Evolutionary conservation across 1,284 basidiomycete genomes (phyloP), one percentile per base, ranked within the genome.

Genomic region (Papiliotrema nemorosa): DNA sequence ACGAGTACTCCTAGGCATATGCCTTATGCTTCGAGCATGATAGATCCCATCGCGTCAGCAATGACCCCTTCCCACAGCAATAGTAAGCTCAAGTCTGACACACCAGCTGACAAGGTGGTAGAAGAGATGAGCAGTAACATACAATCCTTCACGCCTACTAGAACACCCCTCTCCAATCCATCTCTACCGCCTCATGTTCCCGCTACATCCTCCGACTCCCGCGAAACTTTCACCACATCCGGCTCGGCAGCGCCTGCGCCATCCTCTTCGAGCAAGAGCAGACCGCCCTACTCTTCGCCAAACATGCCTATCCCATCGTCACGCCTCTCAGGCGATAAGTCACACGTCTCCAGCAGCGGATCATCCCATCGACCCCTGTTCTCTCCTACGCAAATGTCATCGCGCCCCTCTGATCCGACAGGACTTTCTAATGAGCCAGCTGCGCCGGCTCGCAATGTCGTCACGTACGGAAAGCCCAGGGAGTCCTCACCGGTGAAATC

Each of bases 321-420:
- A 13, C 45, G 50, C 3, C 31, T 48, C 10, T 44, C 40, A 5
- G 29, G 39, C n/a, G 44, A 44, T 44, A 25, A 42, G 18, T 52
- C 53, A 16, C 50, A 54, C 27, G 36, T 54, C 7, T 51, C 52
- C 43, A 55, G 42, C 47, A 57, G 51, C 18, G 53, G 50, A 27
- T n/a, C 53, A 12, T 60, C 55, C 3, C 57, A 59, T 51, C 49
- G 58, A 20, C 62, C 60, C 3, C 38, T 62, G 18, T 63, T 67
- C 50, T 67, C 64, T 0, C 63, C 63, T 14, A 63, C 63, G 14
- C 59, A 64, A 38, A 53, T 53, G n/a, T 60, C 58, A 0, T 37
- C 33, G 6, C 27, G n/a, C 38, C 21, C 16, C 16, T 24, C 42
- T n/a, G 27, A n/a, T 1, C 38, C 45, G 21, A 3, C 43, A n/a